Evolutionary conservation across 306 rosid genomes (phyloP).

Genomic region (Gynostemma pentaphyllum): DNA sequence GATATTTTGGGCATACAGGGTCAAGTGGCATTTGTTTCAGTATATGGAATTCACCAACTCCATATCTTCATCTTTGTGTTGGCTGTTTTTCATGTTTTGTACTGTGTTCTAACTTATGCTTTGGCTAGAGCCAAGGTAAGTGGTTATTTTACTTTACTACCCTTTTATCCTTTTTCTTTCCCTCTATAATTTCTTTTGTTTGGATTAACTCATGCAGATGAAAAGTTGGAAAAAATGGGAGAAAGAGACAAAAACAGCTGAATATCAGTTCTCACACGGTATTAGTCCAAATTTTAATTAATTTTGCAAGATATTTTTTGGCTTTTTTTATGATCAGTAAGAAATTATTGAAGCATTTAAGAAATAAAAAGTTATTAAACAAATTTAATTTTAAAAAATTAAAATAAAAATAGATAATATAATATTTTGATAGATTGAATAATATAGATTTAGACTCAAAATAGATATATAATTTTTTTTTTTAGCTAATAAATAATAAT

Average conservation of each 20-base stretch:
- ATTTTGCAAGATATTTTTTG: too few species aligned
- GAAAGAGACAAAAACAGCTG: slow-evolving; percentile 58
- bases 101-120: slow-evolving; percentile 58
- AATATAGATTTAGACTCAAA: too few species aligned
- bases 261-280: slow-evolving; percentile 85
- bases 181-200: neutral
- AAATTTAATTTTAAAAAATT: neutral
- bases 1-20: too few species aligned
- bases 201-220: slow-evolving; percentile 66
- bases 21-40: slow-evolving; percentile 49
- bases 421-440: too few species aligned
- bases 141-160: neutral
- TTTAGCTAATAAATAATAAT: too few species aligned
- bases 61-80: slow-evolving; percentile 74
- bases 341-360: neutral
- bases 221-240: slow-evolving; percentile 89
- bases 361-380: too few species aligned
- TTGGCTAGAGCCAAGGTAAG: slow-evolving; percentile 63
- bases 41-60: slow-evolving; percentile 66
- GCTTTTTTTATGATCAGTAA: neutral
- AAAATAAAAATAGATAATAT: neutral
- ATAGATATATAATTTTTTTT: too few species aligned
- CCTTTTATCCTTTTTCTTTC: neutral
- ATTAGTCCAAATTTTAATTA: neutral
- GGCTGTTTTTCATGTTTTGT: slow-evolving; percentile 59